phyloP scores from a whole-genome alignment of 2,329 filamentous ascomycete species.

The Colletotrichum sojae region DNA sequence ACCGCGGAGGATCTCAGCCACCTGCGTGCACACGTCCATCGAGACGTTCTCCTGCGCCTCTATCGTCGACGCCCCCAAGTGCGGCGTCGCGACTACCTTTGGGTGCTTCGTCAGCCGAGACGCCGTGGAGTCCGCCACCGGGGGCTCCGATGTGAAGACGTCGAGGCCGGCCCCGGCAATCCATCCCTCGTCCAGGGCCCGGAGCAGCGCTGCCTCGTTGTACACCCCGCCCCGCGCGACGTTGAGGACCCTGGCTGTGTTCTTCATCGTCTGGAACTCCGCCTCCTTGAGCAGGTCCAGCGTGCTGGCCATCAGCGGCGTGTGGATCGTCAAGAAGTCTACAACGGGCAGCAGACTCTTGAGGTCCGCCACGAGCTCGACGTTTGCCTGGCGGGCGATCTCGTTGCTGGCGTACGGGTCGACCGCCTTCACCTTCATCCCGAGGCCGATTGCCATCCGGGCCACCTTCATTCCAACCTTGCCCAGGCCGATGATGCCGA shows the following conservation, averaged over 20 bases:
- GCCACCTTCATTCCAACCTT: conserved; percentile 88
- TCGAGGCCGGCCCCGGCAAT: conserved; percentile 85
- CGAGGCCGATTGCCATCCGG: conserved; percentile 81
- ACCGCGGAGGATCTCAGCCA: conserved; percentile 79
- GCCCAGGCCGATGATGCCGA: conserved; percentile 84
- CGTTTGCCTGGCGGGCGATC: conserved; percentile 78
- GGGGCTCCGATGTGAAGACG: conserved; percentile 84
- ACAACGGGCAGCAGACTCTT: conserved; percentile 74
- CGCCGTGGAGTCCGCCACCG: conserved; percentile 67
- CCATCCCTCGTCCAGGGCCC: conserved; percentile 77
- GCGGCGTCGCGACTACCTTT: conserved; percentile 82
- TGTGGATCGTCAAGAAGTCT: conserved; percentile 87
- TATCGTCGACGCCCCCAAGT: conserved; percentile 83
- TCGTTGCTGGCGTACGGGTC: conserved; percentile 84
- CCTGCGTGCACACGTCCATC: conserved; percentile 86
- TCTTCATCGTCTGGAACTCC: conserved; percentile 81
- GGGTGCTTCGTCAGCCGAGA: conserved; percentile 76
- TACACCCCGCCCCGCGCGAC: conserved; percentile 86
- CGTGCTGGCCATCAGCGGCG: conserved; percentile 83
- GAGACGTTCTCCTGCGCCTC: conserved; percentile 90
- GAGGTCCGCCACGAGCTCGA: conserved; percentile 72
- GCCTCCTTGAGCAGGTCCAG: conserved; percentile 78
- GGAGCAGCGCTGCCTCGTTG: conserved; percentile 80
- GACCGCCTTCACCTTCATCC: conserved; percentile 81
- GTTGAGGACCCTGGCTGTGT: conserved; percentile 81